Base-by-base conservation (phyloP, 129 eudicot species). In the Tagetes patula region DNA sequence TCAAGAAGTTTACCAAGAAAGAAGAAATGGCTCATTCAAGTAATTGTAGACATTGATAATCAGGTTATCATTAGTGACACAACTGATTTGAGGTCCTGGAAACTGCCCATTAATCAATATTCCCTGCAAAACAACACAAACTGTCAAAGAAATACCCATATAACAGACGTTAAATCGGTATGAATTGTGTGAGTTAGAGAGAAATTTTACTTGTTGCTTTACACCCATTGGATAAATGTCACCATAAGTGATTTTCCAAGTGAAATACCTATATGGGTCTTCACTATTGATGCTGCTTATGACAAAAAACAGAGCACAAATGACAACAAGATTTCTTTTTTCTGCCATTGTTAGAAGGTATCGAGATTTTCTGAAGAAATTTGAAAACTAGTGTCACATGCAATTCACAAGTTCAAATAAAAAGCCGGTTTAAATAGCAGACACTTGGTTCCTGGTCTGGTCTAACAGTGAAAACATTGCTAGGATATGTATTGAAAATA, bases 61-160 rank as follows among this genome's bases (percentile, higher is more conserved):
- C 91, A 95, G 85, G 74, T 95, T 95, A 65, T 95, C 99, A 80
- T 95, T 95, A 41, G 99, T 95, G 36, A 95, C 94, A 69, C 97
- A 91, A 77, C 85, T 86, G 52, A 95, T 90, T 71, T 87, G 87
- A 55, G 99, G 99, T 75, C 99, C 97, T 41, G 99, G 97, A 76
- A 95, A 95, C 83, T 88, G 96, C 84, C 96, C 96, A 79, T 95
- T 95, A 68, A 95, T 95, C 97, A 95, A 59, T 67, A 95, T 95
- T 6, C 86, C 99, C 99, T 95, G 96, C 85, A 77, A 71, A 20
- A 20, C 27, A 20, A 20, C 27, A 20, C 27, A 20, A 20, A 20
- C 27, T 20, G 27, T 20, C 27, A 20, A 20, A 20, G 27, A 20
- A 20, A 20, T 20, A 20, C 27, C 27, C 27, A 20, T 20, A 20